phyloP scores from a whole-genome alignment of 352 stramenopile genomes.

The Pythium insidiosum region DNA sequence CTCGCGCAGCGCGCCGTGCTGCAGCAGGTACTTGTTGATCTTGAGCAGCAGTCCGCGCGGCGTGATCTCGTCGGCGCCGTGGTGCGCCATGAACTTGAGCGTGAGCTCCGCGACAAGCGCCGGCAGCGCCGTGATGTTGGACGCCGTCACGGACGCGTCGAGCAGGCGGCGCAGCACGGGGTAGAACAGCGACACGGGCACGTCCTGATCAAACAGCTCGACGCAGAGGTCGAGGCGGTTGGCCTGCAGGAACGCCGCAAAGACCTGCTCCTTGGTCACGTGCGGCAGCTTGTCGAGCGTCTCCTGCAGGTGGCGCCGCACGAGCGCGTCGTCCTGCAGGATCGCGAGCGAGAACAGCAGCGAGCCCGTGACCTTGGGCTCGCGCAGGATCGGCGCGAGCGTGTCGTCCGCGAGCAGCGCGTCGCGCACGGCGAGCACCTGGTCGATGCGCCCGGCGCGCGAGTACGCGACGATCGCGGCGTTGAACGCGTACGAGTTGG shows the following conservation, averaged over 20 bases:
- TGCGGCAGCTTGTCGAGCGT: conserved; percentile 34
- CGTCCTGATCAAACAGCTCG: conserved; percentile 33
- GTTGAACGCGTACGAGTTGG: conserved; percentile 76
- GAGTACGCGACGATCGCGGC: conserved; percentile 69
- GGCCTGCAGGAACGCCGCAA: conserved; percentile 24
- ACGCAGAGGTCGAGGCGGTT: conserved; percentile 34
- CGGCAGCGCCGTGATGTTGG: background rate
- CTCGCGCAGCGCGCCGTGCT: conserved; percentile 31
- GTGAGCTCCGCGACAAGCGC: conserved; percentile 30
- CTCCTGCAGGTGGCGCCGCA: conserved; percentile 8
- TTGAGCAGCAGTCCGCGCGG: conserved; percentile 33
- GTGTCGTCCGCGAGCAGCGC: conserved; percentile 10
- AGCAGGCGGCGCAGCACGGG: conserved; percentile 30
- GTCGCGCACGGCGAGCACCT: conserved; percentile 51
- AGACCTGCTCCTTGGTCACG: conserved; percentile 28
- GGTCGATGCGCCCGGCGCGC: conserved; percentile 32
- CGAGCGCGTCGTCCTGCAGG: conserved; percentile 32
- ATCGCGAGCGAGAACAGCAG: conserved; percentile 63
- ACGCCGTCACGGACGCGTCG: conserved; percentile 2
- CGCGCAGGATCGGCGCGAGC: conserved; percentile 18
- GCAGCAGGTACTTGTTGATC: conserved; percentile 36
- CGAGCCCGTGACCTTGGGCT: conserved; percentile 46
- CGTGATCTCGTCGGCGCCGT: conserved; percentile 26
- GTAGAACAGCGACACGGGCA: conserved; percentile 23
- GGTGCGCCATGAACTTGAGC: conserved; percentile 47